These are phyloP conservation scores for Ceratocystis variospora DNA, from an alignment of 2,329 filamentous ascomycete genomes.

Conservation along the genomic window DNA sequence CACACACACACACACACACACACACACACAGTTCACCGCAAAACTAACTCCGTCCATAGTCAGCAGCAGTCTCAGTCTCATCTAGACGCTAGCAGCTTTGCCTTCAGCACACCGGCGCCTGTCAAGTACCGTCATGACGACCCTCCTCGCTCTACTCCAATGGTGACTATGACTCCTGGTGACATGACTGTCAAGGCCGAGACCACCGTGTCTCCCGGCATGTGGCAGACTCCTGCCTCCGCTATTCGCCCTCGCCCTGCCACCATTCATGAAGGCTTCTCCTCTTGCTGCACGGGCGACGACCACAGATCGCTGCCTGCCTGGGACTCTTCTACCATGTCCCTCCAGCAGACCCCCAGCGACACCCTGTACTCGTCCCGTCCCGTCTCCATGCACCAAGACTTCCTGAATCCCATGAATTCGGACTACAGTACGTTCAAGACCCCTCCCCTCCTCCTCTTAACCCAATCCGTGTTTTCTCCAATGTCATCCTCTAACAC, in stretches of 20 bases:
- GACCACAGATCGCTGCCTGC: conserved; percentile 39
- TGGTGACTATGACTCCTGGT: conserved; percentile 38
- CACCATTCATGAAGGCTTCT: conserved; percentile 48
- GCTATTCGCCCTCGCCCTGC: conserved; percentile 41
- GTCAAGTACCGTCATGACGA: conserved; percentile 36
- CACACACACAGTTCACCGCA: neutral
- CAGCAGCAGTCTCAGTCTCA: conserved; percentile 24
- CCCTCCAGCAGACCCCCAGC: conserved; percentile 37
- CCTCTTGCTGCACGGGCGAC: conserved; percentile 40
- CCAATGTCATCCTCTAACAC: neutral
- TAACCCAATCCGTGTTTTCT: too few species aligned
- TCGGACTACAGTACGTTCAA: conserved; percentile 36
- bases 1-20: neutral
- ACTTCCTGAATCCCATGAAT: conserved; percentile 36
- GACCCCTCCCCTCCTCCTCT: neutral
- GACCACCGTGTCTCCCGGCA: conserved; percentile 31
- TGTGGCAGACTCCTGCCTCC: conserved; percentile 43
- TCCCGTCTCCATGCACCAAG: conserved; percentile 44
- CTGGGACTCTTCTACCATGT: conserved; percentile 44
- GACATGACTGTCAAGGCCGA: conserved; percentile 38
- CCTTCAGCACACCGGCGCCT: conserved; percentile 32
- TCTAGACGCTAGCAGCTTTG: conserved; percentile 37
- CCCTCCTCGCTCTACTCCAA: conserved; percentile 31
- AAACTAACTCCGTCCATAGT: conserved; percentile 14
- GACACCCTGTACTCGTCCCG: conserved; percentile 37